phyloP scores from a whole-genome alignment of 148 eudicot genomes.

The Amaranthus palmeri region DNA sequence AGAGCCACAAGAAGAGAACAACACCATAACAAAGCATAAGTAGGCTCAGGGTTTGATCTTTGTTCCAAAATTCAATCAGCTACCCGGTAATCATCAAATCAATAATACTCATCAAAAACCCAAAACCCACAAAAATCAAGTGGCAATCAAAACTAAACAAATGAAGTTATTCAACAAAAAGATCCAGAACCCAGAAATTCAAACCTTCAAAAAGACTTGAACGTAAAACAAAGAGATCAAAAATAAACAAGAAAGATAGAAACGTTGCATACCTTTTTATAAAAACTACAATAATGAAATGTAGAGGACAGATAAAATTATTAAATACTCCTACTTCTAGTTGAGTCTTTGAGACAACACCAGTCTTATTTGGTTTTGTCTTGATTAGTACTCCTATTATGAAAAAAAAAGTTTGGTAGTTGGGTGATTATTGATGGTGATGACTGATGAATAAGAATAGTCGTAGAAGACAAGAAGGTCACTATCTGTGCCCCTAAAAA shows the following conservation, averaged over 20 bases:
- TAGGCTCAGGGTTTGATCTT: not conserved
- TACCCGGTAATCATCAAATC: not conserved
- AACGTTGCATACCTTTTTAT: constrained; percentile 22
- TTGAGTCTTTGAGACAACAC: constrained; percentile 23
- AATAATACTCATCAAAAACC: not conserved
- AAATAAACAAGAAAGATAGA: constrained; percentile 11
- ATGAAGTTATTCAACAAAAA: constrained; percentile 4
- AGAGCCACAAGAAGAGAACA: not conserved
- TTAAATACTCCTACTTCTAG: not conserved
- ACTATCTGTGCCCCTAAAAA: too few relatives aligned
- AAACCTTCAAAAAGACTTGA: constrained; percentile 19
- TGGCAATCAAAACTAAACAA: not conserved
- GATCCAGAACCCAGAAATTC: constrained; percentile 24
- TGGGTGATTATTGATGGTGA: too few relatives aligned
- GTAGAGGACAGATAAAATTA: not conserved
- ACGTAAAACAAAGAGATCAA: constrained; percentile 9
- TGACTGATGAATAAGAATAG: too few relatives aligned
- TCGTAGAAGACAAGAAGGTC: too few relatives aligned
- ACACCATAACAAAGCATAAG: not conserved
- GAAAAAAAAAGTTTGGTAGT: constrained; percentile 6
- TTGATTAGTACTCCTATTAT: constrained; percentile 2
- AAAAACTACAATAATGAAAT: constrained; percentile 6
- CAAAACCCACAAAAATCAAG: not conserved
- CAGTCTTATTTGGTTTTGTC: constrained; percentile 31
- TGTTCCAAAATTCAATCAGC: constrained; percentile 4